phyloP scores from a whole-genome alignment of 306 rosid genomes.

The Malus orientalis region DNA sequence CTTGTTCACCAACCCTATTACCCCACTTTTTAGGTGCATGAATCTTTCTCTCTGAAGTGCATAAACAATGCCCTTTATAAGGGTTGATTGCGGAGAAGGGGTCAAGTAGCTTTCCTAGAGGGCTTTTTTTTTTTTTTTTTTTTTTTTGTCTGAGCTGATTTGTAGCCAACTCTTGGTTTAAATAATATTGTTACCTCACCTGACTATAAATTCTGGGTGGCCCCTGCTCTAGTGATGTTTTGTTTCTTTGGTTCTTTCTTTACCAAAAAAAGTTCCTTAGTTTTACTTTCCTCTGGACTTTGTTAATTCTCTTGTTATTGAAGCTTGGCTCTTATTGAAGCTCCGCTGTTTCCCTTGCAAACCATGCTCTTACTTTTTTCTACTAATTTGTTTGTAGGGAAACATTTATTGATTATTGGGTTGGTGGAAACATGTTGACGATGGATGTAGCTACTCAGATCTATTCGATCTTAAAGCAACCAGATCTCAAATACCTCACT shows the following conservation, averaged over 20 bases:
- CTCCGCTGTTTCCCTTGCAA: background rate
- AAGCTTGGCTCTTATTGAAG: slow-evolving; percentile 10
- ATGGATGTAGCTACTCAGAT: slow-evolving; percentile 84
- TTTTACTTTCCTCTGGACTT: background rate
- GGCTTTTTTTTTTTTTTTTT: background rate
- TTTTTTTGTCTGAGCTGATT: background rate
- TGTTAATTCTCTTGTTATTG: slow-evolving; percentile 3
- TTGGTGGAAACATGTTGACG: slow-evolving; percentile 76
- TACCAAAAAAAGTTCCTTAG: background rate
- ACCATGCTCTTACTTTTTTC: slow-evolving; percentile 3
- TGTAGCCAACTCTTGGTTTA: background rate
- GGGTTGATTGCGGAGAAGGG: background rate
- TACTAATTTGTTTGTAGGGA: slow-evolving; percentile 42
- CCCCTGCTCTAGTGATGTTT: background rate
- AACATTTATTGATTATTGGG: slow-evolving; percentile 79
- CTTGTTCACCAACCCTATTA: background rate
- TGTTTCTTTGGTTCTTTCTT: background rate
- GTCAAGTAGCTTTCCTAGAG: background rate
- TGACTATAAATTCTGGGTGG: background rate
- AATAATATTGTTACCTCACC: background rate
- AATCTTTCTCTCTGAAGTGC: background rate
- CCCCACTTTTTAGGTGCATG: background rate
- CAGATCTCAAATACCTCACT: slow-evolving; percentile 67
- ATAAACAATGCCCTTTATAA: background rate
- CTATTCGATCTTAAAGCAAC: slow-evolving; percentile 74